Percentiles rank a stretch among this genome's conserved stretches.
Conservation (phyloP, 305 asterid genomes). For the Andrographis paniculata region DNA sequence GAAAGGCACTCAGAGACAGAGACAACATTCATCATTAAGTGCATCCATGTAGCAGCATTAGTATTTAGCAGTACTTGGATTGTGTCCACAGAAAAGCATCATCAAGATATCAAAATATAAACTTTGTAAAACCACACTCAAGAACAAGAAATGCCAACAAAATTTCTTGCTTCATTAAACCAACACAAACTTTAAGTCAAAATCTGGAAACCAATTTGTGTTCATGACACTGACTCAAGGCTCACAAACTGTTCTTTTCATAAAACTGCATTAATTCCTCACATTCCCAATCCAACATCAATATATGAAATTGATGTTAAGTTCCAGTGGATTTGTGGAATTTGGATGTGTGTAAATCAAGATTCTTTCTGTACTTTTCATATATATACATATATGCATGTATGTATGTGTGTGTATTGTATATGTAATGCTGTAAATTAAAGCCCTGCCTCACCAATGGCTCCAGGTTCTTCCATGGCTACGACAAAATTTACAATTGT, state of each 20-base stretch:
- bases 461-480: slow-evolving; percentile 14
- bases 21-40: too few relatives aligned
- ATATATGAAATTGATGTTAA: too few relatives aligned
- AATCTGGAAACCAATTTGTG: background rate
- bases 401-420: too few relatives aligned
- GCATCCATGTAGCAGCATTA: too few relatives aligned
- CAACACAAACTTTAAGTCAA: background rate
- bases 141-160: background rate
- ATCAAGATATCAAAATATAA: background rate
- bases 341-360: background rate
- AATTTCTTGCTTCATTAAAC: background rate
- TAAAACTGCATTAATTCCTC: too few relatives aligned
- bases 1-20: background rate
- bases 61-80: too few relatives aligned
- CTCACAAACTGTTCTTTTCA: too few relatives aligned
- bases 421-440: too few relatives aligned
- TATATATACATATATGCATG: too few relatives aligned
- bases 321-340: too few relatives aligned
- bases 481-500: slow-evolving; percentile 17
- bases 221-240: background rate
- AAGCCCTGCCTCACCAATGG: too few relatives aligned
- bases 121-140: background rate
- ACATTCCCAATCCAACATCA: too few relatives aligned
- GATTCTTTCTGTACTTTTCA: background rate
- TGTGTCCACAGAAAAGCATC: slow-evolving; percentile 24